Percentiles rank a stretch among this genome's conserved stretches.
Evolutionary conservation across 306 rosid genomes (phyloP).

Genomic region (Vigna radiata): DNA sequence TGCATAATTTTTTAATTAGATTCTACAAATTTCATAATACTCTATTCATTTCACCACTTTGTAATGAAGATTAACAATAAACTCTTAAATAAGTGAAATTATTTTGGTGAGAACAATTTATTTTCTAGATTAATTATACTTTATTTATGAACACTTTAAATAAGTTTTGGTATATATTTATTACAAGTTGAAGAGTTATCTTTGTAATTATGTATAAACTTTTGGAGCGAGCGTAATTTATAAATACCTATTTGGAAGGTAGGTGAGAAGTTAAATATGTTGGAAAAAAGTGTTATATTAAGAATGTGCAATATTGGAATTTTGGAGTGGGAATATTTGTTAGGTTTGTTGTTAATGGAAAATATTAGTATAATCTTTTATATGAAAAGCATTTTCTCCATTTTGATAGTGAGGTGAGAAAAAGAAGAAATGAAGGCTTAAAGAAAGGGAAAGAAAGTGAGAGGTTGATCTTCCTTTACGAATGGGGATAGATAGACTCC

Average conservation of each 20-base stretch:
- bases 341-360: background rate
- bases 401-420: background rate
- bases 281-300: background rate
- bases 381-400: background rate
- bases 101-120: no score
- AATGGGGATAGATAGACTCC: slow-evolving; percentile 13
- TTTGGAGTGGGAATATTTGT: background rate
- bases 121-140: no score
- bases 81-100: no score
- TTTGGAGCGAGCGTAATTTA: slow-evolving; percentile 1
- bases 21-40: slow-evolving; percentile 19
- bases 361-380: background rate
- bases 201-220: background rate
- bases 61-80: slow-evolving; percentile 31
- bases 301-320: background rate
- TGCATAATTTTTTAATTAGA: background rate
- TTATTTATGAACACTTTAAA: no score
- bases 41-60: slow-evolving; percentile 10
- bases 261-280: background rate
- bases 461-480: slow-evolving; percentile 41
- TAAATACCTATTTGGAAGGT: background rate
- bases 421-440: slow-evolving; percentile 11
- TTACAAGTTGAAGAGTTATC: background rate
- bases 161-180: no score
- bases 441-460: slow-evolving; percentile 18